Evolutionary conservation across 1,284 basidiomycete species (phyloP).

Genomic region (Puccinia polysora): DNA sequence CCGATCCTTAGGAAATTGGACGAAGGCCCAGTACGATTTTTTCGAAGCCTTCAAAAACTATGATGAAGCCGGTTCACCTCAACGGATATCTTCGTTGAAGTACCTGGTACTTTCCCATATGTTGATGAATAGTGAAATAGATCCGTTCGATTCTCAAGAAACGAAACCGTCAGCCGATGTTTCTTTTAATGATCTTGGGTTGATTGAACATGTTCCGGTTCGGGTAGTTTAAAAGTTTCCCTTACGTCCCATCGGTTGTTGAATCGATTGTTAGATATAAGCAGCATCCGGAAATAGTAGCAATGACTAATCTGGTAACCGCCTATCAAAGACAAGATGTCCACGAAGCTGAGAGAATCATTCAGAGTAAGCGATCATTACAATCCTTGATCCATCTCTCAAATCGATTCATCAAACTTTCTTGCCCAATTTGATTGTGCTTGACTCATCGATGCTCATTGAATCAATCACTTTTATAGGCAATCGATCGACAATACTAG

Average conservation of each 20-base stretch:
- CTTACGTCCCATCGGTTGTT: neutral
- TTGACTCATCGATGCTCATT: neutral
- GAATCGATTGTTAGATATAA: slow-evolving; percentile 67
- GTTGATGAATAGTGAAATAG: slow-evolving; percentile 96
- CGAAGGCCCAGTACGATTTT: slow-evolving; percentile 91
- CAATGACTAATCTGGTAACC: slow-evolving; percentile 94
- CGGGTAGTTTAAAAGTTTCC: neutral
- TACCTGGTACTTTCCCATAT: slow-evolving; percentile 97
- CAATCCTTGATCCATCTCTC: neutral
- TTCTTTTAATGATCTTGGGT: neutral
- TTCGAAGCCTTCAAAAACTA: slow-evolving; percentile 98
- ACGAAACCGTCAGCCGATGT: slow-evolving; percentile 74
- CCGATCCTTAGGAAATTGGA: slow-evolving; percentile 81
- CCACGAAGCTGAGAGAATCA: slow-evolving; percentile 88
- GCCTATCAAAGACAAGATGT: slow-evolving; percentile 95
- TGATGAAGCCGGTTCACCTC: slow-evolving; percentile 93
- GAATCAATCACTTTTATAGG: slow-evolving; percentile 32
- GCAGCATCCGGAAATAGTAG: slow-evolving; percentile 89
- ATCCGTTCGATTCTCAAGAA: slow-evolving; percentile 98
- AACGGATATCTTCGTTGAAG: slow-evolving; percentile 95
- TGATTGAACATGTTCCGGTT: neutral
- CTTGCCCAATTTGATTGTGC: neutral
- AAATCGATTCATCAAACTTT: neutral
- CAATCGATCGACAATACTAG: slow-evolving; percentile 50
- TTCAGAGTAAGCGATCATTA: slow-evolving; percentile 62